Base-by-base conservation (phyloP, 805 yeast genomes). In the Kodamaea kakaduensis region DNA sequence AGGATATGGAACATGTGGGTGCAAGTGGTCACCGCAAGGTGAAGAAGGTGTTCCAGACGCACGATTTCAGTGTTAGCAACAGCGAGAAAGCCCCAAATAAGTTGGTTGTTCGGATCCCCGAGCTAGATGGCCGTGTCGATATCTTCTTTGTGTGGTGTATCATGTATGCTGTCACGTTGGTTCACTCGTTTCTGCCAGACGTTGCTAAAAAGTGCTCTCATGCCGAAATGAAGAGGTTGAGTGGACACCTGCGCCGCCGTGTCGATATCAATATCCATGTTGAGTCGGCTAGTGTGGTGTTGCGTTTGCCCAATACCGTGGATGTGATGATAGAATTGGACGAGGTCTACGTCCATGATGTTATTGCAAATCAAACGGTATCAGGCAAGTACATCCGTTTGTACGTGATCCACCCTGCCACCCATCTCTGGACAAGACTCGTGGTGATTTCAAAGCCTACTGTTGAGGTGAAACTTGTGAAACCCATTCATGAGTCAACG, bases 371-470 rank as follows among this genome's bases (percentile, higher is more conserved):
- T 12, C 66, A 67, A 4, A 36, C 49, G 9, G 37, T 61, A 14
- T 15, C 24, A 14, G 51, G 71, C n/a, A 54, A 58, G 22, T 63
- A 59, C 34, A 43, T 61, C 13, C 53, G 80, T 30, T 49, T 75
- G 30, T 76, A 70, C 45, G 71, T 75, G 5, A 54, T 64, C 8
- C 76, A 74, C 40, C 81, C 82, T 0, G 57, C 67, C 52, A 60
- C 70, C 1, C 57, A 60, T 14, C 47, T 48, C 47, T 75, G 70
- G 64, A 59, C 60, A 27, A 58, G 58, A 31, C 64, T 48, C 46
- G 54, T 50, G 48, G 65, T 59, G 50, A 65, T 49, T 33, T 64
- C 38, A 34, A 36, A 54, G 48, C 36, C 65, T 51, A 22, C 45
- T 45, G 41, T 56, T 5, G 42, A 54, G 17, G 36, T 34, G 24